These are phyloP conservation scores for Yarrowia deformans DNA, from an alignment of 805 yeast species.

Conservation along the genomic window DNA sequence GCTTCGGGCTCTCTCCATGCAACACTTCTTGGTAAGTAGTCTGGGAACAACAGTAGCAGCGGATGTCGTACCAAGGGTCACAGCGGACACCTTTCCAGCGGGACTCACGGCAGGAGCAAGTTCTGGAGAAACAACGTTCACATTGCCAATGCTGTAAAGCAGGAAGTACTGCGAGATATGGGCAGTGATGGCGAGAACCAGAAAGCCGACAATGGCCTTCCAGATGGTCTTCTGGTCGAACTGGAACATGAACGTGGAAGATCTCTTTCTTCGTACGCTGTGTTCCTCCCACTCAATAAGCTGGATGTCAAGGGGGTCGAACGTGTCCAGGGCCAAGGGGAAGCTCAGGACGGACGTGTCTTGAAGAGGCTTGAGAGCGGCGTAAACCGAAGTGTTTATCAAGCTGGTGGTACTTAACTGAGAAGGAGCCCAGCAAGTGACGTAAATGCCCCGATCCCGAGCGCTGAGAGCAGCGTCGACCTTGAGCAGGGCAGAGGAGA, in stretches of 20 bases:
- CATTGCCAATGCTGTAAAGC: constrained; percentile 13
- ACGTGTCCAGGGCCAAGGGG: constrained; percentile 15
- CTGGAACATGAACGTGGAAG: constrained; percentile 2
- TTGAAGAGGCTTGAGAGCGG: constrained; percentile 13
- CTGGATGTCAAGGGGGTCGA: constrained; percentile 33
- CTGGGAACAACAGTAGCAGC: constrained; percentile 6
- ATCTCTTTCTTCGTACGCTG: constrained; percentile 14
- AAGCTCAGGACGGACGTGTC: constrained; percentile 15
- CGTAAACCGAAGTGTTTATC: constrained; percentile 5
- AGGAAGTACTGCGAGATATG: constrained; percentile 13
- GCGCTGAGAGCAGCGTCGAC: constrained; percentile 24
- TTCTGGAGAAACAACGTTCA: constrained; percentile 12
- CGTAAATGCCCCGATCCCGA: constrained; percentile 1
- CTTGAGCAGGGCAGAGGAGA: constrained; percentile 30
- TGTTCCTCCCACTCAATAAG: constrained; percentile 36
- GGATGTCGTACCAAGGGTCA: constrained; percentile 1
- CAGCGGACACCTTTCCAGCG: neutral
- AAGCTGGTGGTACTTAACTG: constrained; percentile 7
- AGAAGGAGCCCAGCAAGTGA: constrained; percentile 20
- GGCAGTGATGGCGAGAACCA: constrained; percentile 11
- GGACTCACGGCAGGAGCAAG: constrained; percentile 17
- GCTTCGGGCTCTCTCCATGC: constrained; percentile 15
- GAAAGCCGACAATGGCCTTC: constrained; percentile 21
- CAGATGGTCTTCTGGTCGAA: constrained; percentile 12
- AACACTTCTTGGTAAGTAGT: constrained; percentile 11